A percentile compares a stretch with the other conserved stretches of the same genome.
phyloP scores from a whole-genome alignment of 441 rosid genomes.

The Omphalea diandra region DNA sequence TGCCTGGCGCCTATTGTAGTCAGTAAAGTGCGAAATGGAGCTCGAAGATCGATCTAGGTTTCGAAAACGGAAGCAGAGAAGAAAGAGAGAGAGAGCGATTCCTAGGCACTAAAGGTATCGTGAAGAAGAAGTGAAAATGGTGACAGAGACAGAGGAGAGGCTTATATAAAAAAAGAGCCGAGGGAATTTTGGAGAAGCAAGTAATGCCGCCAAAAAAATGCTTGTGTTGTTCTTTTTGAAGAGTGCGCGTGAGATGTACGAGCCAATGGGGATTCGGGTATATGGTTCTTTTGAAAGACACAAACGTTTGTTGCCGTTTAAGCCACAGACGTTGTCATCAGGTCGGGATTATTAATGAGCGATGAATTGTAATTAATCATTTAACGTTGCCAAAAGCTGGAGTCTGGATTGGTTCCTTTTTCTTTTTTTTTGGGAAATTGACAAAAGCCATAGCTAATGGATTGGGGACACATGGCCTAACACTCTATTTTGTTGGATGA shows the following conservation, averaged over 20 bases:
- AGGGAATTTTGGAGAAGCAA: conserved; percentile 13
- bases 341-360: no score
- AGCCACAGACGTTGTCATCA: neutral
- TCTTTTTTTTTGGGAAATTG: neutral
- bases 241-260: conserved; percentile 24
- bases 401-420: no score
- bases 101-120: neutral
- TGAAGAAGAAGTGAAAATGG: neutral
- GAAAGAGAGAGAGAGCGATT: neutral
- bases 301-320: neutral
- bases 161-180: neutral
- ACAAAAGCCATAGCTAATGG: neutral
- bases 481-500: neutral
- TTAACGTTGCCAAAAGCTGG: no score
- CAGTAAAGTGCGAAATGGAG: neutral
- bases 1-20: no score
- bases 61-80: neutral
- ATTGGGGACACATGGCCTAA: no score
- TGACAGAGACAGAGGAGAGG: neutral
- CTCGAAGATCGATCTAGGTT: neutral
- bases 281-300: neutral
- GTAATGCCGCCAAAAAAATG: conserved; percentile 37
- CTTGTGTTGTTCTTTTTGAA: neutral
- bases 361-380: no score
- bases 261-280: conserved; percentile 13